Percentiles rank a stretch among this genome's conserved stretches.
Conservation (phyloP, 306 rosid species). For the Ormosia semicastrata region DNA sequence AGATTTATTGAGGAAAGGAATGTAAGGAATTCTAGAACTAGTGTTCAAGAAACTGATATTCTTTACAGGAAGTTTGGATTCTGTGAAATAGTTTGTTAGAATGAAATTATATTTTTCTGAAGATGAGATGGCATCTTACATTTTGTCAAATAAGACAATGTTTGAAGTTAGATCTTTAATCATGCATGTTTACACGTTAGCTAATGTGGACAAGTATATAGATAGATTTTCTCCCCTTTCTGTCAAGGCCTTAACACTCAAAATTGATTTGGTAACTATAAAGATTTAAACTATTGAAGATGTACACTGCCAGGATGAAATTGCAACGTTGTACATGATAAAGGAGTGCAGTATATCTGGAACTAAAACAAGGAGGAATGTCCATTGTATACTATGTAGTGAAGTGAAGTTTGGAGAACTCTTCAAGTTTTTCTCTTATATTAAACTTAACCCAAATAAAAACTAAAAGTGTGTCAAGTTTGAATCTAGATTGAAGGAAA, state of each 20-base stretch:
- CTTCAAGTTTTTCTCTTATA: no score
- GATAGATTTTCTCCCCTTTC: slow-evolving; percentile 41
- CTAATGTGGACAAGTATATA: slow-evolving; percentile 61
- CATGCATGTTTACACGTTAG: slow-evolving; percentile 69
- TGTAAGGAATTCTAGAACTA: not conserved
- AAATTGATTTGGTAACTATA: slow-evolving; percentile 49
- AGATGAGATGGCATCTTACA: slow-evolving; percentile 38
- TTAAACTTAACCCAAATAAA: no score
- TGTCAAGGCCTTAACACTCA: not conserved
- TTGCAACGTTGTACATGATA: slow-evolving; percentile 11
- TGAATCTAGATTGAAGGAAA: no score
- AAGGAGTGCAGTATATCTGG: no score
- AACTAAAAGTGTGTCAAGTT: no score
- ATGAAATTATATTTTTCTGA: slow-evolving; percentile 38
- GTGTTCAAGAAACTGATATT: not conserved
- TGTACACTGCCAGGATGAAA: slow-evolving; percentile 40
- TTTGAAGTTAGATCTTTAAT: slow-evolving; percentile 51
- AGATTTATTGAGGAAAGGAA: slow-evolving; percentile 44
- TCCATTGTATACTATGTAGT: no score
- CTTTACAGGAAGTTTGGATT: slow-evolving; percentile 44
- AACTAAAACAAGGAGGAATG: no score
- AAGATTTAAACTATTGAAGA: slow-evolving; percentile 48
- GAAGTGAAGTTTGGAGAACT: slow-evolving; percentile 10
- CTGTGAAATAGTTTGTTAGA: slow-evolving; percentile 69
- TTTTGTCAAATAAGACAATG: slow-evolving; percentile 42